Evolutionary conservation across 345 rosid genomes (phyloP).

Genomic region (Cochlearia excelsa): DNA sequence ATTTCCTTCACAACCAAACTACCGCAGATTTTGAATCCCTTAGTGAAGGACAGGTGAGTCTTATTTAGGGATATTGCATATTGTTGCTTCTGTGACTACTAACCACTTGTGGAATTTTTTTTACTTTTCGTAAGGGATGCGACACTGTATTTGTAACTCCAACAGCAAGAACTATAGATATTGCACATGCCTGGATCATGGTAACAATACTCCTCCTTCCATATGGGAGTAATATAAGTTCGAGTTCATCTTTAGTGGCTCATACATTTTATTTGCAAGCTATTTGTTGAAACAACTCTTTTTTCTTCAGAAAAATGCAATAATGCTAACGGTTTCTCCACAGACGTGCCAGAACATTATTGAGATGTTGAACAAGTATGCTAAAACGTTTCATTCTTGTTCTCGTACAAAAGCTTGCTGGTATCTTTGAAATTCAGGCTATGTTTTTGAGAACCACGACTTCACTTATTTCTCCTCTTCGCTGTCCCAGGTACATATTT

Average conservation of each 20-base stretch:
- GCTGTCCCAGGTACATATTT: conserved; percentile 63
- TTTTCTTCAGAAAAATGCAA: conserved; percentile 66
- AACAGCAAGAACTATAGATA: conserved; percentile 84
- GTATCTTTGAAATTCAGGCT: background rate
- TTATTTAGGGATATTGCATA: background rate
- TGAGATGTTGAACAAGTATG: conserved; percentile 75
- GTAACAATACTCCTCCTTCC: conserved; percentile 37
- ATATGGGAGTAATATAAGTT: background rate
- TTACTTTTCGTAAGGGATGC: conserved; percentile 64
- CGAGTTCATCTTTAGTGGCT: conserved; percentile 15
- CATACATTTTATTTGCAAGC: background rate
- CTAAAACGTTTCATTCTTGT: conserved; percentile 1
- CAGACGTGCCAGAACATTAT: conserved; percentile 52
- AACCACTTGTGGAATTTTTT: conserved; percentile 31
- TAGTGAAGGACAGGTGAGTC: conserved; percentile 64
- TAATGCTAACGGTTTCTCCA: conserved; percentile 67
- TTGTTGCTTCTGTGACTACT: conserved; percentile 25
- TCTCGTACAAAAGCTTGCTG: background rate
- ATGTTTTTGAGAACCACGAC: background rate
- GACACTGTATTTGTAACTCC: conserved; percentile 86
- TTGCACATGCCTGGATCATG: conserved; percentile 88
- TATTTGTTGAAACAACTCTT: conserved; percentile 8
- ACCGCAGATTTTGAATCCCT: conserved; percentile 88
- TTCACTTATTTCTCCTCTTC: conserved; percentile 13
- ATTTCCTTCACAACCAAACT: conserved; percentile 91